These are phyloP conservation scores for Colletotrichum coccodes DNA, from an alignment of 2,329 filamentous ascomycete genomes.

Conservation along the genomic window DNA sequence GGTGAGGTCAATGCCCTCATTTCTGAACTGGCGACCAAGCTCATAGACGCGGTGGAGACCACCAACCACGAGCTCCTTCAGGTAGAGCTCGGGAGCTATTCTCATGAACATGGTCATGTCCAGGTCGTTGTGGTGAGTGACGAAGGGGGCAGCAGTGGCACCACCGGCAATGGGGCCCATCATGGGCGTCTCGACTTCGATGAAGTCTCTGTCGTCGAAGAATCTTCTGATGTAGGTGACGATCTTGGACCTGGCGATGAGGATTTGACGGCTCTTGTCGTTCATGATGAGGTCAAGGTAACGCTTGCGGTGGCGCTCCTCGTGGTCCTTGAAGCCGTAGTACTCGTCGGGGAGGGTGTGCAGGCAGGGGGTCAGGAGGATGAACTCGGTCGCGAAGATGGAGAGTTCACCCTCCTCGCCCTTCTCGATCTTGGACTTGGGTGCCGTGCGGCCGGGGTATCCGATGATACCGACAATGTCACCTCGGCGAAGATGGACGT, in stretches of 20 bases:
- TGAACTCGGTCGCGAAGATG: constrained; percentile 88
- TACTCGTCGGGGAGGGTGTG: constrained; percentile 91
- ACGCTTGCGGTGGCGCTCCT: constrained; percentile 90
- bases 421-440: constrained; percentile 84
- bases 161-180: constrained; percentile 96
- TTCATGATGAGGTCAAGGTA: constrained; percentile 99
- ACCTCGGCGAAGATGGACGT: constrained; percentile 87
- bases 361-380: constrained; percentile 89
- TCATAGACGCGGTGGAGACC: constrained; percentile 96
- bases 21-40: constrained; percentile 94
- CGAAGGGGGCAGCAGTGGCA: constrained; percentile 93
- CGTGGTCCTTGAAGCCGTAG: constrained; percentile 95
- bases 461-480: constrained; percentile 92
- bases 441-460: constrained; percentile 81
- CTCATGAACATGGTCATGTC: constrained; percentile 94
- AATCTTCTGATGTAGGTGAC: constrained; percentile 88
- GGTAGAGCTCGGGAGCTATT: constrained; percentile 87
- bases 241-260: constrained; percentile 88
- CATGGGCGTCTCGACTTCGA: constrained; percentile 97
- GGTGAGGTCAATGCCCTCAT: constrained; percentile 90
- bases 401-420: constrained; percentile 90
- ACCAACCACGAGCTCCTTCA: constrained; percentile 96
- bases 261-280: constrained; percentile 82
- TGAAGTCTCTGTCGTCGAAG: constrained; percentile 88
- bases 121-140: constrained; percentile 95